phyloP scores from a whole-genome alignment of 768 basidiomycete genomes.

The Xerocomellus intermedius region DNA sequence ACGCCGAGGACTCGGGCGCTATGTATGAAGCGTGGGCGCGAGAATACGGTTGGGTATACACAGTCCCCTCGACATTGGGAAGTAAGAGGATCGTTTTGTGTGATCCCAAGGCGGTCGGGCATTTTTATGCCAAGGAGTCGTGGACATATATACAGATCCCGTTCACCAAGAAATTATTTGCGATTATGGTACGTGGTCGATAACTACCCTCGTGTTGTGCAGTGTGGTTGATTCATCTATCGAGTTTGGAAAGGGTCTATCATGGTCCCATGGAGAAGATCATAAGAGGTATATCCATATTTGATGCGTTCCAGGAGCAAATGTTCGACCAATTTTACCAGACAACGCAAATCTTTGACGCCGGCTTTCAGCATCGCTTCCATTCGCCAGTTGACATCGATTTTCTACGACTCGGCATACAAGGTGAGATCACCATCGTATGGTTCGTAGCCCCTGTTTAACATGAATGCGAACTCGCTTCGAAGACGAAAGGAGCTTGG shows the following conservation, averaged over 20 bases:
- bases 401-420: constrained; percentile 40
- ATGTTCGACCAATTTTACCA: neutral
- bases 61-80: constrained; percentile 9
- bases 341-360: constrained; percentile 38
- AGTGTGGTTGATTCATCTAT: neutral
- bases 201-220: neutral
- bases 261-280: constrained; percentile 39
- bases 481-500: constrained; percentile 33
- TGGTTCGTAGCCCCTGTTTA: neutral
- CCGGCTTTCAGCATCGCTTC: constrained; percentile 41
- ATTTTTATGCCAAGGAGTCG: neutral
- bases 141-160: constrained; percentile 41
- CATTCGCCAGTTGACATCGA: constrained; percentile 33
- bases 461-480: neutral
- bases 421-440: neutral
- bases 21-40: constrained; percentile 18
- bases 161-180: constrained; percentile 32
- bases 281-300: constrained; percentile 38
- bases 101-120: constrained; percentile 38
- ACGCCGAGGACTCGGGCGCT: neutral
- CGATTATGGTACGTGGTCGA: constrained; percentile 7
- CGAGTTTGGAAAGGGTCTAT: constrained; percentile 30
- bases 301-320: neutral
- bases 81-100: constrained; percentile 16
- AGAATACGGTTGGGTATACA: constrained; percentile 15